A percentile compares a stretch with the other conserved stretches of the same genome.
phyloP scores from a whole-genome alignment of 2,329 filamentous ascomycete genomes.

The Ophiosphaerella narmari region DNA sequence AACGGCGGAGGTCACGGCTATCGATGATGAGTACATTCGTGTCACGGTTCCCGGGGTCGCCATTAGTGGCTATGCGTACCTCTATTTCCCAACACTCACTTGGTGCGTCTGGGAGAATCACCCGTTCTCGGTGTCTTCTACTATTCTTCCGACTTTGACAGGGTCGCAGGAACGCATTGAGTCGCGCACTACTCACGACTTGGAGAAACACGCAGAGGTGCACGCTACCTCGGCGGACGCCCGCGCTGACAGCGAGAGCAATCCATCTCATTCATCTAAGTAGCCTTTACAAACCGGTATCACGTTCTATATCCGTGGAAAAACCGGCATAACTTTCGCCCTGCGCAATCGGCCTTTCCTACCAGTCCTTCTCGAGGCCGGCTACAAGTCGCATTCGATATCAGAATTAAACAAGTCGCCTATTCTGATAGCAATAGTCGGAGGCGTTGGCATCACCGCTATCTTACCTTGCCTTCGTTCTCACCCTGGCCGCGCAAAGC shows the following conservation, averaged over 20 bases:
- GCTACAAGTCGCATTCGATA: slow-evolving; percentile 2
- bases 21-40: slow-evolving; percentile 39
- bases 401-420: slow-evolving; percentile 2
- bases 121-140: slow-evolving; percentile 47
- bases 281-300: neutral
- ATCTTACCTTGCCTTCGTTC: slow-evolving; percentile 8
- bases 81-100: slow-evolving; percentile 56
- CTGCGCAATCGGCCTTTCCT: neutral
- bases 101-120: slow-evolving; percentile 57
- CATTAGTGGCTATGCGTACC: slow-evolving; percentile 47
- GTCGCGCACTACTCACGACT: neutral
- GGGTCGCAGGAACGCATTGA: neutral
- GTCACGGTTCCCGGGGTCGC: slow-evolving; percentile 47
- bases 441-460: slow-evolving; percentile 15
- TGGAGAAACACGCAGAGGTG: neutral
- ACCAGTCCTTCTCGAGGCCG: slow-evolving; percentile 8
- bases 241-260: neutral
- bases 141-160: too few relatives aligned
- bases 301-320: slow-evolving; percentile 10
- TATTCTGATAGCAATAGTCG: slow-evolving; percentile 3
- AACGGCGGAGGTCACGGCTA: slow-evolving; percentile 41
- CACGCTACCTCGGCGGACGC: neutral
- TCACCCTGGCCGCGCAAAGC: slow-evolving; percentile 7
- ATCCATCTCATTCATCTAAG: neutral
- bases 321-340: slow-evolving; percentile 6